Evolutionary conservation across 2,329 filamentous ascomycete species (phyloP).

Genomic region (Diaporthe sp.): DNA sequence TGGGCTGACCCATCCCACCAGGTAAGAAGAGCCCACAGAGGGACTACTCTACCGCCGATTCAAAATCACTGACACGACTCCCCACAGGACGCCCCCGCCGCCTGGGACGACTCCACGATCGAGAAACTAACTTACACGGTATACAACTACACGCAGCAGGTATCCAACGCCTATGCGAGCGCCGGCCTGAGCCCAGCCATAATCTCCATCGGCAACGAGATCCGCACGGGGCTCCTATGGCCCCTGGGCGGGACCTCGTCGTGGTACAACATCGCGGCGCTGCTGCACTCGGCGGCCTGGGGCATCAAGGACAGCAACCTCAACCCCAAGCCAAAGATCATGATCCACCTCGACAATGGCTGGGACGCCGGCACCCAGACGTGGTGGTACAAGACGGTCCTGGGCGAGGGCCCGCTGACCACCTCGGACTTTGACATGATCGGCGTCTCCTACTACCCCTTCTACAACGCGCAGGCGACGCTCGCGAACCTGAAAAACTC

Average conservation of each 20-base stretch:
- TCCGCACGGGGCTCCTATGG: conserved; percentile 76
- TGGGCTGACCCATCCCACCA: conserved; percentile 80
- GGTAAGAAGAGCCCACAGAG: conserved; percentile 15
- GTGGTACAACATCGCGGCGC: conserved; percentile 71
- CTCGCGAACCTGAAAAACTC: conserved; percentile 68
- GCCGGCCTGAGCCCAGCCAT: conserved; percentile 70
- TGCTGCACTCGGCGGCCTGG: conserved; percentile 74
- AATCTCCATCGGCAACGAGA: conserved; percentile 82
- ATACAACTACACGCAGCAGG: conserved; percentile 77
- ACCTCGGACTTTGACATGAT: conserved; percentile 77
- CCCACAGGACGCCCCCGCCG: conserved; percentile 64
- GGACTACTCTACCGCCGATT: accelerated
- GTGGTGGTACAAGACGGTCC: conserved; percentile 70
- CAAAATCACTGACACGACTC: neutral
- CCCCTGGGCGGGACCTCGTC: conserved; percentile 71
- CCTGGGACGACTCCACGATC: conserved; percentile 71
- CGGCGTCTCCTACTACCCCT: conserved; percentile 81
- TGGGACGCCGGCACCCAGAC: conserved; percentile 78
- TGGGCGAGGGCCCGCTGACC: conserved; percentile 64
- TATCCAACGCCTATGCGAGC: conserved; percentile 72
- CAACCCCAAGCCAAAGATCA: conserved; percentile 73
- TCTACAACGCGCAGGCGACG: conserved; percentile 73
- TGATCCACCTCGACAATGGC: conserved; percentile 83
- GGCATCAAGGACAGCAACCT: conserved; percentile 75
- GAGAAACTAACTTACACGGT: conserved; percentile 71